Conservation (phyloP, 768 basidiomycete species). For the Rhizopogon sp. region DNA sequence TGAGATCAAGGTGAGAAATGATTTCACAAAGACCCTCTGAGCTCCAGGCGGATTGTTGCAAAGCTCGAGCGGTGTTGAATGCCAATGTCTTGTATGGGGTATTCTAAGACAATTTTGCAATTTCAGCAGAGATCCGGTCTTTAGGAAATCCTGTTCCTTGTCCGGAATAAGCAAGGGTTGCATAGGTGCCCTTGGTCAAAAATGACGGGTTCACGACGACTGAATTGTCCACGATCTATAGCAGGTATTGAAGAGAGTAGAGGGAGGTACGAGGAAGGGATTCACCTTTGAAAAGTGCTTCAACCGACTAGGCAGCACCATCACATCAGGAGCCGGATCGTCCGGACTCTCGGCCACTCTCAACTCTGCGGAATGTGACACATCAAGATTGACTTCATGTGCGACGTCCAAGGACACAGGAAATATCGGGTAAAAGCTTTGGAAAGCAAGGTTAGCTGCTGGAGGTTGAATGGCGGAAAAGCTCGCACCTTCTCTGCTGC, state of each 20-base stretch:
- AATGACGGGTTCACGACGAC: constrained; percentile 84
- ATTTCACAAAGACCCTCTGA: constrained; percentile 15
- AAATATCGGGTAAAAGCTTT: constrained; percentile 93
- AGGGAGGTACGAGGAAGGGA: not conserved
- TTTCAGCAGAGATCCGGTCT: constrained; percentile 24
- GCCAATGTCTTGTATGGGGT: constrained; percentile 70
- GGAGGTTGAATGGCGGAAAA: not conserved
- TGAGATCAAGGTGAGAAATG: not conserved
- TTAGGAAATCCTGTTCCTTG: constrained; percentile 18
- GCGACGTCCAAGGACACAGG: constrained; percentile 73
- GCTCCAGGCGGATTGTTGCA: constrained; percentile 42
- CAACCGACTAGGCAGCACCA: constrained; percentile 83
- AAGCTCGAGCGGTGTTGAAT: constrained; percentile 66
- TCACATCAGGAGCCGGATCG: constrained; percentile 68
- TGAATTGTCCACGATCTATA: constrained; percentile 72
- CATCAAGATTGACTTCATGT: constrained; percentile 84
- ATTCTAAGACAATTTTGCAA: constrained; percentile 21
- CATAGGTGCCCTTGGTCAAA: constrained; percentile 57
- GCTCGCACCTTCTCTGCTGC: constrained; percentile 75
- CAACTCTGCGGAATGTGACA: constrained; percentile 65
- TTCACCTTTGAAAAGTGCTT: constrained; percentile 87
- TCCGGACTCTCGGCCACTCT: constrained; percentile 27
- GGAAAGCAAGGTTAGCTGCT: not conserved
- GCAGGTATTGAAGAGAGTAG: not conserved
- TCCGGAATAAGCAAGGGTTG: constrained; percentile 33